Base-by-base conservation (phyloP, 179 eudicot species). In the Gypsophila paniculata region DNA sequence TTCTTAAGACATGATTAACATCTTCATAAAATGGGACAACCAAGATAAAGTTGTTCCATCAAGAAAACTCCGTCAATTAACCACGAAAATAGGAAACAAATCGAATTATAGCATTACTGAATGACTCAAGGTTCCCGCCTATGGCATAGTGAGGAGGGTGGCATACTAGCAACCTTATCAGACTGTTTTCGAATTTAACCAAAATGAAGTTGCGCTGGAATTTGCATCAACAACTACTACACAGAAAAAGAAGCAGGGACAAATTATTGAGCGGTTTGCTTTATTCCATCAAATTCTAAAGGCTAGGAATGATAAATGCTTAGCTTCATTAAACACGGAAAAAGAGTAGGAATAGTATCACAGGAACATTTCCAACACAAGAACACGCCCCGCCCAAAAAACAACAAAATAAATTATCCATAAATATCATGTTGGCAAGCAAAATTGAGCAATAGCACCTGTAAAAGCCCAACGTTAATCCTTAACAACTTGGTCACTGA, bases 1-100 rank as follows among this genome's bases (percentile, higher is more conserved):
- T 59, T 71, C 72, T 76, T 78, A 78, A 62, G 73, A 76, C 38
- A 74, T 25, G 70, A 66, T 65, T 32, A 68, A 52, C 32, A 78
- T 53, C 57, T 75, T 75, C 76, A 72, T 44, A 36, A 42, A 74
- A 23, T 58, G 70, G 70, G 53, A 52, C 39, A 53, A 61, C 58
- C 51, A 71, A 48, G 18, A 19, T 44, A 57, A 8, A 69, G 61
- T 61, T 62, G 23, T 39, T 52, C 68, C 44, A 8, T 42, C 3
- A 14, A n/a, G 65, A 39, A 60, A 36, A 14, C 48, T 42, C 57
- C 25, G 14, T 3, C 42, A 42, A 42, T 42, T 9, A 42, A 42
- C 46, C 46, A 42, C 6, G 8, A 42, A 42, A 42, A 42, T 29
- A 46, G 25, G 18, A 67, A 3, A 49, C 15, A 46, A 11, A 67